Evolutionary conservation across 2,329 filamentous ascomycete genomes (phyloP), one percentile per base, ranked within the genome.

Genomic region (Lasiodiplodia theobromae): DNA sequence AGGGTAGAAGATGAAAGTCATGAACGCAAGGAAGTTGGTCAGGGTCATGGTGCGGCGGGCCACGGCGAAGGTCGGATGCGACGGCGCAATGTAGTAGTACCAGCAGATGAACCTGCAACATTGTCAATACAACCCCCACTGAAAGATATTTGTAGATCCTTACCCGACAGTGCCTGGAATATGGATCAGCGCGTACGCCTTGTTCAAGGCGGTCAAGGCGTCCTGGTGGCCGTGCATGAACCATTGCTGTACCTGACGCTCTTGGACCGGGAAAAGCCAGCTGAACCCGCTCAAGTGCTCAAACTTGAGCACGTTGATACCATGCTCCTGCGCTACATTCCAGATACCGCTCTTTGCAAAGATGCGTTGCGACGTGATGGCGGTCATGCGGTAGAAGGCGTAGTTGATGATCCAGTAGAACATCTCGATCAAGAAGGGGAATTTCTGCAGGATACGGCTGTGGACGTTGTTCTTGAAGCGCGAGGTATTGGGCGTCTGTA

Each of bases 401-500:
- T 89, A 86, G 74, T 89, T 91, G 72, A 91, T 83, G 53, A 86
- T 83, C 89, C 89, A 92, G 80, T 92, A 92, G 77, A 91, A 91
- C 88, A 92, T 91, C 77, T 92, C 89, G 60, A 92, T 84, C 67
- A 92, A 77, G 74, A 92, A 92, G 4, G 90, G 89, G 71, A 88
- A 91, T 74, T 89, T 89, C 75, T 90, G 86, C 69, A 91, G 81
- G 67, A 91, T 83, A 31, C 88, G 83, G 70, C 86, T 89, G 76
- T 91, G 89, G 60, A 86, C 76, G 74, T 90, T 79, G 69, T 85
- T 82, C 49, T 84, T 82, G 77, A 89, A 91, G n/a, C 86, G 84
- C 3, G 86, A 86, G 2, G 87, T 86, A 73, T 89, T 89, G 12
- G 87, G 88, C 6, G 84, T 89, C 11, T 78, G 74, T 69, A 87